Evolutionary conservation across 2,329 filamentous ascomycete species (phyloP).

Genomic region (Graphiopsis chlorocephala): DNA sequence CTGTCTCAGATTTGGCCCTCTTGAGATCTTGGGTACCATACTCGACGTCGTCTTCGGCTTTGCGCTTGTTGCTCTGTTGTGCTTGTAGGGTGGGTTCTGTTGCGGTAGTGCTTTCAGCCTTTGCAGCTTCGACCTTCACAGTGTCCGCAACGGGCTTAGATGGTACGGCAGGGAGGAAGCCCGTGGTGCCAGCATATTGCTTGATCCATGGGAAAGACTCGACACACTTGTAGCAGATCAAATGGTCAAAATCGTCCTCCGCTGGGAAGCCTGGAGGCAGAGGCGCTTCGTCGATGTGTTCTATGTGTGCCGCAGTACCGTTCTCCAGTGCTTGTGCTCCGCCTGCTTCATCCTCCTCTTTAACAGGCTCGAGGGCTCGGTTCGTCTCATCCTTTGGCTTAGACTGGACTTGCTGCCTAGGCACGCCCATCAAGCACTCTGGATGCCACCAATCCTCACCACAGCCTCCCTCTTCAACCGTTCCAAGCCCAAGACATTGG

Average conservation of each 20-base stretch:
- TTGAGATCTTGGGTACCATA: slow-evolving; percentile 27
- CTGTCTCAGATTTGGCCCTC: slow-evolving; percentile 26
- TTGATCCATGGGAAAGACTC: slow-evolving; percentile 89
- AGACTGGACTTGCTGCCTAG: slow-evolving; percentile 58
- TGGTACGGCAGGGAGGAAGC: slow-evolving; percentile 75
- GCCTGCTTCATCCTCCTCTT: slow-evolving; percentile 38
- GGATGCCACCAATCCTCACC: slow-evolving; percentile 98
- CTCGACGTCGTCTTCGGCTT: slow-evolving; percentile 41
- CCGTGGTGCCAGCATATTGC: slow-evolving; percentile 72
- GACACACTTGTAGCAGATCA: slow-evolving; percentile 93
- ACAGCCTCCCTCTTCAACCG: slow-evolving; percentile 77
- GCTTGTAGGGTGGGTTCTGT: background rate
- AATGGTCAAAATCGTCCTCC: slow-evolving; percentile 84
- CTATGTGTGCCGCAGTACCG: slow-evolving; percentile 50
- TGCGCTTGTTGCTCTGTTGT: slow-evolving; percentile 40
- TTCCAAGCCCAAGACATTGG: slow-evolving; percentile 85
- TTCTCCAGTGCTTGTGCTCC: slow-evolving; percentile 22
- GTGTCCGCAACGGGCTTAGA: slow-evolving; percentile 13
- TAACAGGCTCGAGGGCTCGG: slow-evolving; percentile 26
- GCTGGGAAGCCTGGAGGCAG: slow-evolving; percentile 81
- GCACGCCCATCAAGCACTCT: slow-evolving; percentile 80
- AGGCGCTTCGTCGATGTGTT: slow-evolving; percentile 56
- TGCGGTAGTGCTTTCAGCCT: background rate
- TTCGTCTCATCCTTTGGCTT: slow-evolving; percentile 20
- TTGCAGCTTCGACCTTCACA: background rate